Percentiles rank a stretch among this genome's conserved stretches.
Conservation (phyloP, 345 rosid species). For the Pistacia integerrima region DNA sequence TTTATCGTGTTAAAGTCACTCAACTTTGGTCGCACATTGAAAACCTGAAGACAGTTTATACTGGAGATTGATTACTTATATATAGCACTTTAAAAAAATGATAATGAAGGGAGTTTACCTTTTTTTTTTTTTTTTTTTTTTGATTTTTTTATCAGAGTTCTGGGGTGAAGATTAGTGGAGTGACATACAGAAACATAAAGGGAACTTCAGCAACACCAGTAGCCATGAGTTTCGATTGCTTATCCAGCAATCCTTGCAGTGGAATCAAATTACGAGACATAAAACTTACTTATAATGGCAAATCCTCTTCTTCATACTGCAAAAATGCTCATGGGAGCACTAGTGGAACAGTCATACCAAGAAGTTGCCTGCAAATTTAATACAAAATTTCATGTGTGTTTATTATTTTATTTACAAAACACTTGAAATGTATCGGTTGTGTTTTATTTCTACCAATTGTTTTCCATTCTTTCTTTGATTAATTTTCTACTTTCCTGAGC, state of each 20-base stretch:
- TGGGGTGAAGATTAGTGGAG: constrained; percentile 65
- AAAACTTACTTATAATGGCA: constrained; percentile 43
- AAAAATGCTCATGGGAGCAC: constrained; percentile 52
- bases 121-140: not conserved
- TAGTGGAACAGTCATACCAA: constrained; percentile 41
- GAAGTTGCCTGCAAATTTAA: constrained; percentile 38
- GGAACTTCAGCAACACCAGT: constrained; percentile 65
- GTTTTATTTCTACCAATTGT: too few relatives aligned
- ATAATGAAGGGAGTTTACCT: too few relatives aligned
- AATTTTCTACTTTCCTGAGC: too few relatives aligned
- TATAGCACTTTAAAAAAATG: too few relatives aligned
- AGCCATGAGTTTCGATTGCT: constrained; percentile 63
- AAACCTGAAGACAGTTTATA: too few relatives aligned
- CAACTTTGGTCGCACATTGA: too few relatives aligned
- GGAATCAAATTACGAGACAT: constrained; percentile 54
- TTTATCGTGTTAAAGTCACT: too few relatives aligned
- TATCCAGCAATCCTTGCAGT: constrained; percentile 52
- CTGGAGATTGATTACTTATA: too few relatives aligned
- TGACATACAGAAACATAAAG: constrained; percentile 62
- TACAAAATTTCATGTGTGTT: not conserved
- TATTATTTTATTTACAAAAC: too few relatives aligned
- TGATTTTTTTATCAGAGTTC: constrained; percentile 39
- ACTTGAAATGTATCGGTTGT: too few relatives aligned
- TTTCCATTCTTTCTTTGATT: too few relatives aligned
- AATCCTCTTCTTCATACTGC: constrained; percentile 53